Base-by-base conservation (phyloP, 805 yeast genomes). In the Candida manassasensis region DNA sequence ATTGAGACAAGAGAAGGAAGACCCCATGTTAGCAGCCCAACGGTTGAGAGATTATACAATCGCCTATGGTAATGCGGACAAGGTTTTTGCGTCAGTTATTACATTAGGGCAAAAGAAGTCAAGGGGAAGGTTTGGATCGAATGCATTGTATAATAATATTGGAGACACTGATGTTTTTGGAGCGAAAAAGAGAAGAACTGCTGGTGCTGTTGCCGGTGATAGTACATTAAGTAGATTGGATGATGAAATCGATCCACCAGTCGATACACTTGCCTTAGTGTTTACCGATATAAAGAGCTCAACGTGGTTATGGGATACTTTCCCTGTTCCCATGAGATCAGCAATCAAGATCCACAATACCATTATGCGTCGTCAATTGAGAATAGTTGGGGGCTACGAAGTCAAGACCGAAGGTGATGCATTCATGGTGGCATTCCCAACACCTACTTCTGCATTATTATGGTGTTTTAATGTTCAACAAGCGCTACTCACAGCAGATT, bases 351-450 rank as follows among this genome's bases (percentile, higher is more conserved):
- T 86, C 3, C 99, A 93, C 59, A 93, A 93, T 54, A 76, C 85
- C 15, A 76, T 93, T 19, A 93, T 93, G 98, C 78, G 99, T 52
- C 75, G 97, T 33, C 94, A 87, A 47, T 63, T 93, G 43, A 75
- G 96, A 47, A 81, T 89, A 32, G 86, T 85, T 53, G 97, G 97
- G 22, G 99, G 98, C 2, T 93, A 93, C 55, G 99, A 93, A 57
- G 98, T 93, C 18, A 93, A 93, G 57, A 93, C 97, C 2, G 99
- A 93, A 77, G 99, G 99, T 53, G 99, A 93, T 69, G 96, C 98
- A 0, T 93, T 93, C 49, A 89, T 93, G 86, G 97, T 93, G 10
- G 86, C 97, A 9, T 93, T 93, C 58, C 95, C 96, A 0, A 81
- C 95, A 0, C 90, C 95, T 0, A 77, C 90, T 0, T 73, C 90